A percentile compares a stretch with the other conserved stretches of the same genome.
These are phyloP conservation scores for Xylariaceae sp. DNA, from an alignment of 2,329 filamentous ascomycete species.

Conservation along the genomic window DNA sequence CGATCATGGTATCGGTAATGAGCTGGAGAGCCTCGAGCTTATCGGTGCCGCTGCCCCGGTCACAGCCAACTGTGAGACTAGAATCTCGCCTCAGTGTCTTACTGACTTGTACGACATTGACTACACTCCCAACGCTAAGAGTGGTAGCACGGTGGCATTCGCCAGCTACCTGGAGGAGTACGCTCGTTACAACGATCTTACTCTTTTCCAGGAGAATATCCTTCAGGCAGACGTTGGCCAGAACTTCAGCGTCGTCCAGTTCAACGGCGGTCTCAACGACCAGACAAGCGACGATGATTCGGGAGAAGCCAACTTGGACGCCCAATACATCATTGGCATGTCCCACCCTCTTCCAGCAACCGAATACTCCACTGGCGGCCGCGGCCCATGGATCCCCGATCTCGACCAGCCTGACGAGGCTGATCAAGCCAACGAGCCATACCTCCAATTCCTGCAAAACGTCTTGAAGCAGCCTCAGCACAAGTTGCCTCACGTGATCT, in stretches of 20 bases:
- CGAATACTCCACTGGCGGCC: slow-evolving; percentile 17
- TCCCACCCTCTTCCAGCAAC: slow-evolving; percentile 18
- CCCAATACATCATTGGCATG: slow-evolving; percentile 17
- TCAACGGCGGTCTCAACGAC: slow-evolving; percentile 15
- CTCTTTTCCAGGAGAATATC: slow-evolving; percentile 13
- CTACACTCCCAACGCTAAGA: slow-evolving; percentile 16
- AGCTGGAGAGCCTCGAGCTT: slow-evolving; percentile 7
- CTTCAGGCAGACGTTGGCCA: slow-evolving; percentile 14
- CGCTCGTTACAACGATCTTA: slow-evolving; percentile 16
- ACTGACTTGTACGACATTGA: slow-evolving; percentile 15
- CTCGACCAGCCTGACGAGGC: slow-evolving; percentile 16
- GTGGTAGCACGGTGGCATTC: slow-evolving; percentile 19
- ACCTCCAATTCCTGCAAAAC: slow-evolving; percentile 60
- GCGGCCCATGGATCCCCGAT: slow-evolving; percentile 16
- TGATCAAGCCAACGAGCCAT: slow-evolving; percentile 61
- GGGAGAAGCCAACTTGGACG: slow-evolving; percentile 20
- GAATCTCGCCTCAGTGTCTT: slow-evolving; percentile 17
- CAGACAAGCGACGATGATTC: slow-evolving; percentile 12
- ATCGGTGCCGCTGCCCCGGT: background rate
- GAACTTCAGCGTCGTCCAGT: slow-evolving; percentile 17
- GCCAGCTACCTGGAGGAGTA: slow-evolving; percentile 20
- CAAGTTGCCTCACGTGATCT: slow-evolving; percentile 56
- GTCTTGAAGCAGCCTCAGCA: slow-evolving; percentile 48
- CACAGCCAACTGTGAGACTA: slow-evolving; percentile 12
- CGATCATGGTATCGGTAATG: slow-evolving; percentile 13